A percentile compares a stretch with the other conserved stretches of the same genome.
phyloP scores from a whole-genome alignment of 2,329 filamentous ascomycete species.

The Tricladium varicosporioides region DNA sequence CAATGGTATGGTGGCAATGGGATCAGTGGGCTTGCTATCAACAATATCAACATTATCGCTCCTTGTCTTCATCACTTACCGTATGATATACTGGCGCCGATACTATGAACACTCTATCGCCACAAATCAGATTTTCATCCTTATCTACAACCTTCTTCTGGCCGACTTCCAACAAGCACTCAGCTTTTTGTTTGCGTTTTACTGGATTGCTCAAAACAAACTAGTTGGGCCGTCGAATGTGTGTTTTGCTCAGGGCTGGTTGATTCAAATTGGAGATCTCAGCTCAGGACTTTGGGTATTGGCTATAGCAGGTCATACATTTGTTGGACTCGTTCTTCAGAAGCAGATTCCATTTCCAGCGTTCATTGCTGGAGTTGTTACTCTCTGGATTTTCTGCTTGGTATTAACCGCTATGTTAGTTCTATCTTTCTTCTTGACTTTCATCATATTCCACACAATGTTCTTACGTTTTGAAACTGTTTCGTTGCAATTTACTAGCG shows the following conservation, averaged over 20 bases:
- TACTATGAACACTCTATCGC: slow-evolving; percentile 33
- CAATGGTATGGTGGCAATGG: slow-evolving; percentile 74
- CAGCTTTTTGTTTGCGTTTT: slow-evolving; percentile 41
- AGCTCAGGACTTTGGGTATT: slow-evolving; percentile 53
- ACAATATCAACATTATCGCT: slow-evolving; percentile 43
- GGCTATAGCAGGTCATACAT: slow-evolving; percentile 52
- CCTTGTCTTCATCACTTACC: slow-evolving; percentile 44
- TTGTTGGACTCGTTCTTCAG: slow-evolving; percentile 47
- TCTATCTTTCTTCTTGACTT: background rate
- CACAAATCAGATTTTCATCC: slow-evolving; percentile 50
- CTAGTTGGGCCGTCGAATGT: slow-evolving; percentile 44
- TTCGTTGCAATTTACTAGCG: too few relatives aligned
- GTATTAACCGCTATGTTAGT: slow-evolving; percentile 36
- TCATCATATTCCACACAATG: background rate
- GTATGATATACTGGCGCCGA: slow-evolving; percentile 41
- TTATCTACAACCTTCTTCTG: slow-evolving; percentile 52
- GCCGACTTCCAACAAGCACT: slow-evolving; percentile 31
- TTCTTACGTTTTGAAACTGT: too few relatives aligned
- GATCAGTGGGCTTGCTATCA: slow-evolving; percentile 45
- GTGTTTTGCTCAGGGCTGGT: slow-evolving; percentile 54
- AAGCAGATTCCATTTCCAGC: slow-evolving; percentile 38
- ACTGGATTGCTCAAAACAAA: slow-evolving; percentile 46
- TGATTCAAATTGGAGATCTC: slow-evolving; percentile 54
- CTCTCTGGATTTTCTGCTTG: slow-evolving; percentile 40
- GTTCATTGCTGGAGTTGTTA: slow-evolving; percentile 36